A percentile compares a stretch with the other conserved stretches of the same genome.
Evolutionary conservation across 208 protist species (phyloP).

Genomic region (Spongospora subterranea): DNA sequence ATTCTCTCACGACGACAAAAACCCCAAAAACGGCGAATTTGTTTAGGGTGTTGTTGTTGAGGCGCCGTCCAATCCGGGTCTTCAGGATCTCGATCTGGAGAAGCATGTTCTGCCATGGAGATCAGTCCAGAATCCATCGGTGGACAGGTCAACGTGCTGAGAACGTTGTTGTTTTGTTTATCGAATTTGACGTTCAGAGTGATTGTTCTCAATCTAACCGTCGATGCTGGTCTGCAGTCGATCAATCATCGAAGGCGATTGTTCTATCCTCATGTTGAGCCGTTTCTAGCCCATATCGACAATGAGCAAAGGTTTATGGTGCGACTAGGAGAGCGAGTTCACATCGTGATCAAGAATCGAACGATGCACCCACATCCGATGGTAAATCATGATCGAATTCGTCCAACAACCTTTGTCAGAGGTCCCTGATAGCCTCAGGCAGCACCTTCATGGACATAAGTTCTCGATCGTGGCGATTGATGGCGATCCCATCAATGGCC

Average conservation of each 20-base stretch:
- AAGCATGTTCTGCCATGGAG: not conserved
- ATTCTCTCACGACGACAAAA: not conserved
- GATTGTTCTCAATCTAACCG: not conserved
- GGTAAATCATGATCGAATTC: not conserved
- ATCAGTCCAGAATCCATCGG: not conserved
- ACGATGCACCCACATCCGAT: conserved; percentile 10
- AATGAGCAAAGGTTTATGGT: not conserved
- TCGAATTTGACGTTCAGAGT: not conserved
- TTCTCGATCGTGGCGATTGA: not conserved
- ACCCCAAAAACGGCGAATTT: not conserved
- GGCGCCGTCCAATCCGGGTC: not conserved
- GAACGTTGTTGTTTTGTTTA: not conserved
- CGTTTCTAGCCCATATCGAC: not conserved
- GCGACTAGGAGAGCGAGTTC: not conserved
- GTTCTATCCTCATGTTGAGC: not conserved
- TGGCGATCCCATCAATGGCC: not conserved
- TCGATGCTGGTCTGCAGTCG: not conserved
- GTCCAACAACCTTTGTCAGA: not conserved
- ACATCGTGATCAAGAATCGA: not conserved
- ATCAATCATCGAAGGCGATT: not conserved
- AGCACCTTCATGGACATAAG: not conserved
- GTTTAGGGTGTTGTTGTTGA: not conserved
- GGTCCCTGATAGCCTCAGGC: not conserved
- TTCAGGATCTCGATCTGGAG: not conserved
- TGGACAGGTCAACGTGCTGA: not conserved